Evolutionary conservation across 2,329 filamentous ascomycete genomes (phyloP), one percentile per base, ranked within the genome.

Genomic region (Pseudogymnoascus sp.): DNA sequence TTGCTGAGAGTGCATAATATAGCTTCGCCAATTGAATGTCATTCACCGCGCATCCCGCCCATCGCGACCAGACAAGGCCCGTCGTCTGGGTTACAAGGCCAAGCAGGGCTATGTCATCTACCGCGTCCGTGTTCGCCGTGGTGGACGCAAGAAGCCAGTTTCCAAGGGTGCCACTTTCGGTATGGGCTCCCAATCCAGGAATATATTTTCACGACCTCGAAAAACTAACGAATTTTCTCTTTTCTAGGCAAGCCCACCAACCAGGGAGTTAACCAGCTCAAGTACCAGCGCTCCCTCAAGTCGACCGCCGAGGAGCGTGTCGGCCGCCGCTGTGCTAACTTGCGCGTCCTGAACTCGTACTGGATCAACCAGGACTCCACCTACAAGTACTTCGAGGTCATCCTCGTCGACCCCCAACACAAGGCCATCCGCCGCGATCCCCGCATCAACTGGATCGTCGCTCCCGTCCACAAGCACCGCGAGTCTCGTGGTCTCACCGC

Each of bases 61-160:
- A 74, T 96, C 92, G 75, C 94, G 94, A 80, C 94, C 94, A 77
- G 95, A 99, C 85, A 99, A 99, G 91, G 94, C 95, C 78, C 94
- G 94, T 83, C 94, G 95, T 81, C 91, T 99, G 74, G 94, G 94
- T 76, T 99, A 99, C 91, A 99, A 99, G 91, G 94, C 95, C 85
- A 99, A 99, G 91, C 94, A 99, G 85, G 94, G 94, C 81, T 99
- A 97, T 86, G 94, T 99, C 78, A 92, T 99, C 89, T 99, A 99
- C 89, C 94, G 94, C 79, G 87, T 95, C 77, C 94, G 94, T 78
- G 94, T 99, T 74, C 90, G 94, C 80, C 92, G 94, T 80, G 94
- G 94, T 89, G 94, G 94, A 76, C 92, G 94, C 86, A 99, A 99
- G 92, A 86, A 86, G 80, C 94, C 93, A 74, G 91, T 86, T 68